phyloP scores from a whole-genome alignment of 345 rosid species.

The Aegle marmelos region DNA sequence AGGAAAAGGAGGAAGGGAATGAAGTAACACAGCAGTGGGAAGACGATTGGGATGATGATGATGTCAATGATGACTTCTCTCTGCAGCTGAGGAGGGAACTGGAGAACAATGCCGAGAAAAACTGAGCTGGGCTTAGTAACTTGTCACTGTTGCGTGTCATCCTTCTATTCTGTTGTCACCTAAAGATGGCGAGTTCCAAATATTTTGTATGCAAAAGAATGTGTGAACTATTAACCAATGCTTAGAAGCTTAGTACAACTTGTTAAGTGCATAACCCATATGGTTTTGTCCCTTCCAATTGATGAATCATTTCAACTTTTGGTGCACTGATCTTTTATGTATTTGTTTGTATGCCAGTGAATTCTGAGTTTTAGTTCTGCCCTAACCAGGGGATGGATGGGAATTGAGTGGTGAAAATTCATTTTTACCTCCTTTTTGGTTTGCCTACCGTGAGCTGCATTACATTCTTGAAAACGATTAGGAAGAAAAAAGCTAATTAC shows the following conservation, averaged over 20 bases:
- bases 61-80: conserved; percentile 89
- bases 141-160: not conserved
- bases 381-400: not conserved
- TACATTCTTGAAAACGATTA: not conserved
- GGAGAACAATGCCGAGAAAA: conserved; percentile 54
- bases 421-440: not conserved
- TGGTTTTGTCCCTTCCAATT: not conserved
- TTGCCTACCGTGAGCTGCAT: too few relatives aligned
- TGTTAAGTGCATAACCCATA: not conserved
- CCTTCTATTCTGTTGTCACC: not conserved
- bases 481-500: not conserved
- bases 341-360: not conserved
- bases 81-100: conserved; percentile 80
- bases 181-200: not conserved
- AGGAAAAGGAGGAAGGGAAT: conserved; percentile 69
- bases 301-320: not conserved
- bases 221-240: not conserved
- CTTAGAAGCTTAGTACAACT: not conserved
- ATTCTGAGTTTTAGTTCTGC: not conserved
- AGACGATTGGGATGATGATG: conserved; percentile 97
- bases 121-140: conserved; percentile 22
- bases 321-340: not conserved
- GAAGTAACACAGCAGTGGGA: conserved; percentile 89
- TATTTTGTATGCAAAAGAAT: conserved; percentile 2
- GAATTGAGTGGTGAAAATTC: not conserved